Base-by-base conservation (phyloP, 768 basidiomycete genomes). In the Boletus insuetus region DNA sequence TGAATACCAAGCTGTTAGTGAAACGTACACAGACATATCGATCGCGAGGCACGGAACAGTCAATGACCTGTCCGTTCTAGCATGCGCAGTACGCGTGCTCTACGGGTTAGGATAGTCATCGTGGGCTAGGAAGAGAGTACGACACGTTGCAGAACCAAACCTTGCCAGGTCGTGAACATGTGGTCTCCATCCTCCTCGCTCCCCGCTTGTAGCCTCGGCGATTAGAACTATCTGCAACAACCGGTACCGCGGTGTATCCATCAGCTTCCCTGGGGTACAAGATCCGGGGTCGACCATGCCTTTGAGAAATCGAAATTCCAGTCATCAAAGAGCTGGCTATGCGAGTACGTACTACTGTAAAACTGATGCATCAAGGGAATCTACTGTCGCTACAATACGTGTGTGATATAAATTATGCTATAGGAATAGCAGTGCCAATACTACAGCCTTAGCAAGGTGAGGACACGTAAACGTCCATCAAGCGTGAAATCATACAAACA, bases 401-500 rank as follows among this genome's bases (percentile, higher is more conserved):
- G 16, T 37, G 54, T 54, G 58, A 54, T 58, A 53, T 56, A 52
- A 60, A 12, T 41, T 55, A 64, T 53, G 53, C 55, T 40, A 47
- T 50, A 57, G 40, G 26, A 47, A 47, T 40, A 26, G 42, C 20
- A 32, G 32, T 32, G 35, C 52, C 31, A 48, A 41, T 40, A 29
- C 29, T 29, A 8, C 29, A 29, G 29, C 29, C 8, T 29, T 29
- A 29, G 9, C 51, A 49, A 40, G 17, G 45, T 42, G 38, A 61
- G 51, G 24, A 24, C 31, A 60, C 55, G 64, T 58, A 60, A 66
- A 53, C n/a, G 26, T 53, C 57, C 55, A 58, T 29, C 40, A 51
- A 35, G 35, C 58, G 43, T 16, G 9, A 17, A 43, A 35, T 77
- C 64, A 78, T 32, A 75, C 74, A 48, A 72, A 79, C 46, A 79